Base-by-base conservation (phyloP, 257 asterid species). In the Datura wrightii region DNA sequence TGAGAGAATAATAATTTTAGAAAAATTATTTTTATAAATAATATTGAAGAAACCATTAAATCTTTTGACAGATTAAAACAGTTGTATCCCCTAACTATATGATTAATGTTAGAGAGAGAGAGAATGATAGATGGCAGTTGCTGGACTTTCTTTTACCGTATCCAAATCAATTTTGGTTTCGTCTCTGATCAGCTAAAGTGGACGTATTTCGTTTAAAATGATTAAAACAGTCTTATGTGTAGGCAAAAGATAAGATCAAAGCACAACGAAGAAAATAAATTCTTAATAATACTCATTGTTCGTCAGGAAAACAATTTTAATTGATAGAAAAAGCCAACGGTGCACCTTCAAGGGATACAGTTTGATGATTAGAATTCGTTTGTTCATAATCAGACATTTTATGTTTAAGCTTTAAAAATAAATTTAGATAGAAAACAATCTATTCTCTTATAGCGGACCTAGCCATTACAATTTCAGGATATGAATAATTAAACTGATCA, bases 361-460 rank as follows among this genome's bases (percentile, higher is more conserved):
- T 0, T 10, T 2, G 46, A 65, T 5, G 0, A 39, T 34, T 34
- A 11, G 4, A 65, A 37, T 37, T 0, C 6, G 0, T 13, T 3
- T 65, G 3, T 36, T 65, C 0, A 14, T 36, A 37, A 66, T 69
- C 2, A 41, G 0, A 69, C 16, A 0, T 0, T 37, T 34, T 39
- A 16, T 3, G n/a, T 58, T 58, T n/a, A 2, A 58, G 10, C 34
- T 8, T n/a, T 58, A 18, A 15, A 56, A 56, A 56, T 18, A 16
- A 19, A 58, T 24, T 24, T 24, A 24, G 31, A 24, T 24, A 24
- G 31, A 19, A 10, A 31, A 19, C n/a, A 59, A 0, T 8, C 11
- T 6, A 1, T 8, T 8, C 37, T 6, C 5, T n/a, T 59, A 8
- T 19, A 3, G 10, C 8, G 34, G 36, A 59, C 5, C 3, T 56